These are phyloP conservation scores for Parmelia sp. DNA, from an alignment of 495 filamentous ascomycete species.

Conservation along the genomic window DNA sequence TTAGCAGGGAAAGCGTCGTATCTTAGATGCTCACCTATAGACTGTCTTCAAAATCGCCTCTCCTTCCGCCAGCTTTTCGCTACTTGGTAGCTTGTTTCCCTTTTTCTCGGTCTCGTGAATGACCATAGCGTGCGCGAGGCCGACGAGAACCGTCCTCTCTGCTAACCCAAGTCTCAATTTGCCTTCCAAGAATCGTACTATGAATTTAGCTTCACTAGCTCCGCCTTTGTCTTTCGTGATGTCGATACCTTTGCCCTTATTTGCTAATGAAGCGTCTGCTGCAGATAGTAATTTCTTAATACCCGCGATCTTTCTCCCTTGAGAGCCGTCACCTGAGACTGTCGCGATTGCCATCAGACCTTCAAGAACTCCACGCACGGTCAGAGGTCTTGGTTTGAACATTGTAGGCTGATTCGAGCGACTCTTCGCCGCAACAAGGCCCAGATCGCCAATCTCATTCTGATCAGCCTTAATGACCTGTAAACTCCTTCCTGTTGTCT, in stretches of 20 bases:
- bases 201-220: constrained; percentile 87
- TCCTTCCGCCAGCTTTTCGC: constrained; percentile 70
- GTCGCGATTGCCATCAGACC: constrained; percentile 84
- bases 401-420: constrained; percentile 90
- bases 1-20: background rate
- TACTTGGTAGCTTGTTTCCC: constrained; percentile 59
- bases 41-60: constrained; percentile 83
- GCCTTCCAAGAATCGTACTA: constrained; percentile 88
- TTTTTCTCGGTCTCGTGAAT: constrained; percentile 68
- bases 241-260: constrained; percentile 69
- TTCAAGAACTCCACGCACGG: constrained; percentile 78
- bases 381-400: constrained; percentile 92
- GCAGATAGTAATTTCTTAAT: constrained; percentile 93
- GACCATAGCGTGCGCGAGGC: constrained; percentile 81
- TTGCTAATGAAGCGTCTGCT: constrained; percentile 63
- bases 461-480: constrained; percentile 87
- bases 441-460: constrained; percentile 90
- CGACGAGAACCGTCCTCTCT: constrained; percentile 84
- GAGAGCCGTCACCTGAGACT: constrained; percentile 76
- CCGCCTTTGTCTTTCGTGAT: constrained; percentile 91
- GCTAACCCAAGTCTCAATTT: constrained; percentile 87
- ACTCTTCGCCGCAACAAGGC: constrained; percentile 90
- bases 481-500: constrained; percentile 83
- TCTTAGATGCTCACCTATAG: constrained; percentile 57
- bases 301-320: constrained; percentile 81